Conservation (phyloP, 2,329 filamentous ascomycete genomes). For the Fusarium agapanthi region DNA sequence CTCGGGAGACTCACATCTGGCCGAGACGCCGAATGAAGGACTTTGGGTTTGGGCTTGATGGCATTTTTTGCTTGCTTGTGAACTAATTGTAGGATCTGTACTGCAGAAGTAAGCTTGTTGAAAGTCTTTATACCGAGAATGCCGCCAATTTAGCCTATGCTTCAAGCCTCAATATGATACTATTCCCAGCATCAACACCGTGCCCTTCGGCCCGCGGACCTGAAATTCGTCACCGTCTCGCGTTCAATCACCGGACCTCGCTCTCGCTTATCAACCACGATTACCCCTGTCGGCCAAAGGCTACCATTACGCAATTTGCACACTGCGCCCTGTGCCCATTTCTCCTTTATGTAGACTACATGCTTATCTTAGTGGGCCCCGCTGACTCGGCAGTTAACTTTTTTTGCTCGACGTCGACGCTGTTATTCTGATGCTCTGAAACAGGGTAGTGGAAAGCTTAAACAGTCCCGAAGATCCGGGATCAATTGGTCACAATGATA, state of each 20-base stretch:
- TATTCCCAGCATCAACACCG: background rate
- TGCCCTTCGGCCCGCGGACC: background rate
- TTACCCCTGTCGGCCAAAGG: background rate
- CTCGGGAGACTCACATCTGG: background rate
- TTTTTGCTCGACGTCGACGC: background rate
- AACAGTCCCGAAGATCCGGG: background rate
- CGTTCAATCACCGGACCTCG: background rate
- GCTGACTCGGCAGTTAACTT: slow-evolving; percentile 6
- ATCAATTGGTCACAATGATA: background rate
- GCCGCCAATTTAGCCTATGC: rapidly evolving
- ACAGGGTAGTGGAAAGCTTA: background rate
- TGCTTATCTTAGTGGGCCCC: slow-evolving; percentile 1
- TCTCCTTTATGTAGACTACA: no score
- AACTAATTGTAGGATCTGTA: background rate
- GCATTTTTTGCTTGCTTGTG: background rate
- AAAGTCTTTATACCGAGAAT: background rate
- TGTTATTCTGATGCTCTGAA: background rate
- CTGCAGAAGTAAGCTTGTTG: background rate
- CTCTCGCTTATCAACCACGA: background rate
- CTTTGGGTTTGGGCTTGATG: slow-evolving; percentile 1
- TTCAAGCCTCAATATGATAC: background rate
- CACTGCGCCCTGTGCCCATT: background rate
- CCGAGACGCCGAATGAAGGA: background rate
- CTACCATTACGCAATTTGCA: background rate
- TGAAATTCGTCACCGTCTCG: background rate